These are phyloP conservation scores for Quercus robur DNA, from an alignment of 306 rosid species.

Conservation along the genomic window DNA sequence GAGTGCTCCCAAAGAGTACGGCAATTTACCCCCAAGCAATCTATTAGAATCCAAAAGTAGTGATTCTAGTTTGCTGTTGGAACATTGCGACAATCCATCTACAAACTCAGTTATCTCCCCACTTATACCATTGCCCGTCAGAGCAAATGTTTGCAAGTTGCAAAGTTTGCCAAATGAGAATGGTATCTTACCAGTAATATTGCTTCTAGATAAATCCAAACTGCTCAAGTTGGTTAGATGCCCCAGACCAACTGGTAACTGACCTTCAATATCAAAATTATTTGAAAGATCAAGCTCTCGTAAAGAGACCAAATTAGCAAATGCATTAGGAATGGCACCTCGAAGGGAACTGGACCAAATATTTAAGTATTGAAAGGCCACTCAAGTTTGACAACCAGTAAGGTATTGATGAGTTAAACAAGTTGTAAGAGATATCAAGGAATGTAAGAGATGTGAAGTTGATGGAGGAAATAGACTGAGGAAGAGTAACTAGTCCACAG, in stretches of 20 bases:
- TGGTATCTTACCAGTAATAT: not conserved
- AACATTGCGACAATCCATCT: too few relatives aligned
- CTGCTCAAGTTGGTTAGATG: not conserved
- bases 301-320: not conserved
- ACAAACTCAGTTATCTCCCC: not conserved
- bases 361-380: not conserved
- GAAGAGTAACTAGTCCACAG: too few relatives aligned
- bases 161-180: not conserved
- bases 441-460: not conserved
- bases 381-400: not conserved
- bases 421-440: not conserved
- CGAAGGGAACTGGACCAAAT: not conserved
- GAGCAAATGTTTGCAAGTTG: not conserved
- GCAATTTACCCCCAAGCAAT: not conserved
- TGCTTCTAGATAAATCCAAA: rapidly evolving
- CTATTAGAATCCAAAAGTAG: too few relatives aligned
- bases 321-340: not conserved
- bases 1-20: not conserved
- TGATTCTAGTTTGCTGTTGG: too few relatives aligned
- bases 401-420: not conserved
- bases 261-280: rapidly evolving
- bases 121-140: rapidly evolving
- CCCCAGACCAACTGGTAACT: not conserved
- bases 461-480: not conserved
- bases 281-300: not conserved